phyloP scores from a whole-genome alignment of 169 alveolate genomes.

The Plasmodium reichenowi region DNA sequence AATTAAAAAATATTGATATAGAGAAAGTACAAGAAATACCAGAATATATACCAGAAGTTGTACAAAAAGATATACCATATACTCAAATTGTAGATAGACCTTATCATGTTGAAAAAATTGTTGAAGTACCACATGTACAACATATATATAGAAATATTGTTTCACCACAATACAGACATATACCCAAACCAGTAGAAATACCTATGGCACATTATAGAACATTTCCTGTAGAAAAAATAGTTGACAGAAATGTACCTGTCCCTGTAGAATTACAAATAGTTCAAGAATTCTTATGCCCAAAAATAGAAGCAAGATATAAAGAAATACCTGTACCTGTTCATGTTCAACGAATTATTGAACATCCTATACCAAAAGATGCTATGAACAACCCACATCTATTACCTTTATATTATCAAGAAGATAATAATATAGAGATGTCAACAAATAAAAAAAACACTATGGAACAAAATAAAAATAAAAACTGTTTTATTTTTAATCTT shows the following conservation, averaged over 20 bases:
- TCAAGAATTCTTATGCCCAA: slow-evolving; percentile 92
- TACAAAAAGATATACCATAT: slow-evolving; percentile 82
- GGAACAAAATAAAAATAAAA: slow-evolving; percentile 8
- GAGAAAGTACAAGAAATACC: slow-evolving; percentile 71
- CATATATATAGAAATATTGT: slow-evolving; percentile 90
- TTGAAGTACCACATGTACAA: slow-evolving; percentile 93
- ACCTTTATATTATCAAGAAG: slow-evolving; percentile 68
- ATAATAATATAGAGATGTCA: background rate
- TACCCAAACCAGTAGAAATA: slow-evolving; percentile 95
- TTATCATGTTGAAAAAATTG: slow-evolving; percentile 91
- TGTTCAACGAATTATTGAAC: slow-evolving; percentile 92
- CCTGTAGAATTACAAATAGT: slow-evolving; percentile 93
- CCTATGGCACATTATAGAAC: slow-evolving; percentile 93
- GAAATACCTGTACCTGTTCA: slow-evolving; percentile 94
- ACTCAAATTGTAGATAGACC: slow-evolving; percentile 86
- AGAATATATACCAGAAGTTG: slow-evolving; percentile 83
- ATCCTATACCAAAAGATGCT: slow-evolving; percentile 91
- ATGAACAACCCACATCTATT: slow-evolving; percentile 72
- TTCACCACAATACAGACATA: slow-evolving; percentile 93
- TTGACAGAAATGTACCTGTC: slow-evolving; percentile 93
- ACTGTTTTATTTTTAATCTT: slow-evolving; percentile 43
- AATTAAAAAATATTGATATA: slow-evolving; percentile 86
- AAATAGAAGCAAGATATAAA: slow-evolving; percentile 90
- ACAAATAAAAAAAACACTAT: slow-evolving; percentile 4
- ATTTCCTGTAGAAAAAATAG: slow-evolving; percentile 91